Evolutionary conservation across 1,139 yeast species (phyloP), one percentile per base, ranked within the genome.

Genomic region (Candida sp.): DNA sequence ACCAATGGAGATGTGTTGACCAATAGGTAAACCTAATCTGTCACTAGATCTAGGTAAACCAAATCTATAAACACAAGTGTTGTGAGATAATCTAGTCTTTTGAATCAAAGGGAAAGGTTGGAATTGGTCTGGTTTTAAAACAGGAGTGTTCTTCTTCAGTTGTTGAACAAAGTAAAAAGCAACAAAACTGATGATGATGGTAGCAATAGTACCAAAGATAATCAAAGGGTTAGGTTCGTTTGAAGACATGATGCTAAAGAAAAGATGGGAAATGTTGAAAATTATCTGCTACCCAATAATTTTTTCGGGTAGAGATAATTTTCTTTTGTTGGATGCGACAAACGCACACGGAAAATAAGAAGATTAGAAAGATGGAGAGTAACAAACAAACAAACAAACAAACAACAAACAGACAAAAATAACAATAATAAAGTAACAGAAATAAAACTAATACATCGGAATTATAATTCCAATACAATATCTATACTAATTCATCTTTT

Each of bases 1-100:
- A 32, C 84, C 81, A 56, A 88, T 82, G 39, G 87, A 78, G 58
- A 90, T 84, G 62, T 90, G 97, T 70, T 93, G 98, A 44, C 99
- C 99, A 60, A 90, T 87, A 44, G 98, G 98, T 54, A 93, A 77
- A 5, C 97, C 97, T 49, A 93, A 77, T 41, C 82, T 73, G 61
- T 87, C 95, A 41, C 81, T 74, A 34, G 84, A 75, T 49, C 77
- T 76, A 43, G 97, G 96, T 55, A 93, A 79, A 3, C 87, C 91
- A 60, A 93, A 90, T 59, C 95, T 79, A 66, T 87, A 91, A 46
- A 89, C 70, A 43, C 95, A 89, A 11, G 96, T 77, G 65, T 91
- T 90, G 64, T 87, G 95, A 34, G 89, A 78, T 21, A 93, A 73
- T 38, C 82, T 77, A 12, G 86, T 84, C 70, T 88, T 91, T 61